Base-by-base conservation (phyloP, 805 yeast genomes). In the Metschnikowia proteae region DNA sequence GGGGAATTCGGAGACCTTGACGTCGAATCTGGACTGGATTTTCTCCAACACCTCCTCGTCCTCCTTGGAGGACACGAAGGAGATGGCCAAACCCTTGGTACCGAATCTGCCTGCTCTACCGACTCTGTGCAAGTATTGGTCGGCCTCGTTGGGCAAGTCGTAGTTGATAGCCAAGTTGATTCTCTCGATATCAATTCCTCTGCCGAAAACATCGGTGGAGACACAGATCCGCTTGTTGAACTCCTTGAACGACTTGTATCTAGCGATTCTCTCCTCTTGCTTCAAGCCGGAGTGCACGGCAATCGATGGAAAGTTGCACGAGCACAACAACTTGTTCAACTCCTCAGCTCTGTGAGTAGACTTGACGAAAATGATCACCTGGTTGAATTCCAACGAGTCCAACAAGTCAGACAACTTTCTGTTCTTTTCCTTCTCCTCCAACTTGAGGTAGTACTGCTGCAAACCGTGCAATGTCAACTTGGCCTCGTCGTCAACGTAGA, bases 61-160 rank as follows among this genome's bases (percentile, higher is more conserved):
- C 56, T 84, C 92, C 62, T 83, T 86, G 50, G 84, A 78, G 38
- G 94, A 78, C 47, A 94, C 94, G 57, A 92, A 88, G 37, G 97
- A 88, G 50, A 94, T 80, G 46, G 97, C 96, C 62, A 94, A 83
- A 76, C 99, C 99, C 78, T 92, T 92, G 67, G 99, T 92, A 78
- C 99, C 99, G 64, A 92, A 92, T 81, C 99, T 91, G 75, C 99
- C 99, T 60, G 99, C 99, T 83, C 99, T 90, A 67, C 99, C 99
- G 55, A 92, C 99, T 78, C 99, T 89, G 79, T 92, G 99, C 68
- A 92, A 82, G 74, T 94, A 92, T 74, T 94, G 97, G 73, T 92
- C 98, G 56, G 98, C 96, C 76, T 91, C 97, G 57, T 73, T 78
- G 61, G 99, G 97, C 78, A 92, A 76, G 74, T 92, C 99, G 73